Evolutionary conservation across 2,329 filamentous ascomycete species (phyloP).

Genomic region (Thyridium curvatum): DNA sequence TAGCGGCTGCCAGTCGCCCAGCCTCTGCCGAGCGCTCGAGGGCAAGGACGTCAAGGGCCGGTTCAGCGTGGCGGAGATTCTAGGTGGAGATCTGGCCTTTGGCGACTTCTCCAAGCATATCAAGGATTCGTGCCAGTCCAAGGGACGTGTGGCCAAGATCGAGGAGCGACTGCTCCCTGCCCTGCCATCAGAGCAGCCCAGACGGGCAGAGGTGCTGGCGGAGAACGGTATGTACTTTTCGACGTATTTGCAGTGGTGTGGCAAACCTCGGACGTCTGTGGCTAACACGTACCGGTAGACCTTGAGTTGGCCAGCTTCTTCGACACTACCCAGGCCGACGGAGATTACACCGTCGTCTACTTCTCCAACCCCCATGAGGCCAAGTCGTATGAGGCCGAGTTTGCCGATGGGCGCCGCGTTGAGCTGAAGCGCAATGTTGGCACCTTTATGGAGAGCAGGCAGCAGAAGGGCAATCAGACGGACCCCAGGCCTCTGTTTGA

Average conservation of each 20-base stretch:
- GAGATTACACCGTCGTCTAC: conserved; percentile 70
- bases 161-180: conserved; percentile 33
- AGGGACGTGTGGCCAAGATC: conserved; percentile 29
- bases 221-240: conserved; percentile 36
- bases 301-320: conserved; percentile 44
- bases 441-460: conserved; percentile 19
- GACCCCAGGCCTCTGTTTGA: conserved; percentile 64
- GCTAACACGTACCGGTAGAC: conserved; percentile 28
- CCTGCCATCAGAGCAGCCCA: conserved; percentile 22
- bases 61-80: conserved; percentile 51
- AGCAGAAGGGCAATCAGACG: conserved; percentile 26
- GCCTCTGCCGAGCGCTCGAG: conserved; percentile 37
- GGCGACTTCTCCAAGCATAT: conserved; percentile 38
- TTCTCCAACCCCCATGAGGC: conserved; percentile 53
- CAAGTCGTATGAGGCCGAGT: conserved; percentile 58
- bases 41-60: conserved; percentile 26
- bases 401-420: conserved; percentile 57
- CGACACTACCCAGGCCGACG: conserved; percentile 25
- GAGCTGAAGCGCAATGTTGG: conserved; percentile 62
- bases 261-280: background rate
- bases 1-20: conserved; percentile 43
- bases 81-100: conserved; percentile 36
- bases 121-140: conserved; percentile 34
- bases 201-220: conserved; percentile 36
- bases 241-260: background rate